Percentiles rank a stretch among this genome's conserved stretches.
Conservation (phyloP, 306 rosid species). For the Gastrolobium villosum region DNA sequence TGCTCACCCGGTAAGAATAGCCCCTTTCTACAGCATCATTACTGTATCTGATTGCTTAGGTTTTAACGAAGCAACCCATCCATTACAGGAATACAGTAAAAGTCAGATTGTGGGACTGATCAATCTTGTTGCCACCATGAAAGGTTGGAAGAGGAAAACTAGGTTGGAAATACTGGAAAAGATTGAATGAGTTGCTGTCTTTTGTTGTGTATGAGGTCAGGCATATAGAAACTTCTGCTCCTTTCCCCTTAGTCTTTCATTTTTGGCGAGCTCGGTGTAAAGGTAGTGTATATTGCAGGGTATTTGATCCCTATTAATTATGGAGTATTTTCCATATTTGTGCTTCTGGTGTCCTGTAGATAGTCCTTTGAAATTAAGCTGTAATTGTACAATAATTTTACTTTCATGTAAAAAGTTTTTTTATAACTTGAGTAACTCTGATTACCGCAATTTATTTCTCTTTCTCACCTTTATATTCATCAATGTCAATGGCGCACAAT, state of each 20-base stretch:
- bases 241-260: conserved; percentile 27
- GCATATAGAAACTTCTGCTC: conserved; percentile 44
- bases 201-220: conserved; percentile 40
- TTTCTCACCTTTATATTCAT: not conserved
- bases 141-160: conserved; percentile 98
- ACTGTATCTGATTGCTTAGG: conserved; percentile 21
- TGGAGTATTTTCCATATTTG: conserved; percentile 50
- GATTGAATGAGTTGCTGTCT: conserved; percentile 72
- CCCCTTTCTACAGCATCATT: conserved; percentile 29
- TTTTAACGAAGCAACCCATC: conserved; percentile 41
- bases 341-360: conserved; percentile 56
- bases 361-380: conserved; percentile 51
- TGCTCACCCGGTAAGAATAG: conserved; percentile 79
- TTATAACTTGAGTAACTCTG: not conserved
- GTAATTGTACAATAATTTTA: conserved; percentile 57
- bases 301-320: conserved; percentile 44
- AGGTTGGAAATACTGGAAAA: conserved; percentile 90
- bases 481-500: not conserved
- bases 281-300: conserved; percentile 60
- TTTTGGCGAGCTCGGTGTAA: conserved; percentile 48
- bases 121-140: conserved; percentile 96
- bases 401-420: not conserved
- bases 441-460: not conserved
- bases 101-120: conserved; percentile 86
- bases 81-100: conserved; percentile 87